Evolutionary conservation across 164 flowering plant genomes (phyloP).

Genomic region (Berberis vulgaris): DNA sequence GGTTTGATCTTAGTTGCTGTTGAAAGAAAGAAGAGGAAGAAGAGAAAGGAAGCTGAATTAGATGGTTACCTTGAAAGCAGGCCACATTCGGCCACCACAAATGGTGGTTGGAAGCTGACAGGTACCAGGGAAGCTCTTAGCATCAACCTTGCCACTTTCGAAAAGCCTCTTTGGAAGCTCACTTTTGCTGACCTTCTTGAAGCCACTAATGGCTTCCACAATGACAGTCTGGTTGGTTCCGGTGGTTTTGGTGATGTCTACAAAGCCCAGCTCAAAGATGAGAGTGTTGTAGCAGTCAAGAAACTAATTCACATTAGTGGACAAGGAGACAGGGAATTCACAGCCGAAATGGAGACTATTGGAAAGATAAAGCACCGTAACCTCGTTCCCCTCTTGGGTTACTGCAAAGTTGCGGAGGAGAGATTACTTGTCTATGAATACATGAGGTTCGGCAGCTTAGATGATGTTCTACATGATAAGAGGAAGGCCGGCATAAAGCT

Average conservation of each 20-base stretch:
- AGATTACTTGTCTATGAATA: conserved; percentile 87
- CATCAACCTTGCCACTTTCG: conserved; percentile 83
- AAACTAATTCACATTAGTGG: conserved; percentile 86
- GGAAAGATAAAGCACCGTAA: conserved; percentile 94
- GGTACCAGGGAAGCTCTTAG: conserved; percentile 74
- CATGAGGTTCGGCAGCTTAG: conserved; percentile 93
- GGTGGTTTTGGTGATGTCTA: conserved; percentile 99
- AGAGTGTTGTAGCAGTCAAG: conserved; percentile 83
- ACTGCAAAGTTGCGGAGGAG: conserved; percentile 94
- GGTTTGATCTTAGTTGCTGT: conserved; percentile 53
- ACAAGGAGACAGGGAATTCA: conserved; percentile 96
- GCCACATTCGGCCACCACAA: conserved; percentile 54
- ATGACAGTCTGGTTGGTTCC: conserved; percentile 73
- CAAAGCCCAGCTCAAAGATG: conserved; percentile 82
- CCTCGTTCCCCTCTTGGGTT: conserved; percentile 89
- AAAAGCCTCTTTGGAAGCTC: conserved; percentile 85
- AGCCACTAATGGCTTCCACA: conserved; percentile 87
- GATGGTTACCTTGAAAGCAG: conserved; percentile 49
- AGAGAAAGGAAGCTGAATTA: conserved; percentile 42
- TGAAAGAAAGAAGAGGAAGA: conserved; percentile 62
- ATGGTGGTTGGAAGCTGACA: conserved; percentile 56
- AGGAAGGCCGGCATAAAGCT: conserved; percentile 61
- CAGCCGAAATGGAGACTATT: conserved; percentile 97
- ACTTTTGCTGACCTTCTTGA: conserved; percentile 90
- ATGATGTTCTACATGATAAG: conserved; percentile 73